Percentiles rank a stretch among this genome's conserved stretches.
Conservation (phyloP, 2,329 filamentous ascomycete genomes). For the Cladobotryum mycophilum region DNA sequence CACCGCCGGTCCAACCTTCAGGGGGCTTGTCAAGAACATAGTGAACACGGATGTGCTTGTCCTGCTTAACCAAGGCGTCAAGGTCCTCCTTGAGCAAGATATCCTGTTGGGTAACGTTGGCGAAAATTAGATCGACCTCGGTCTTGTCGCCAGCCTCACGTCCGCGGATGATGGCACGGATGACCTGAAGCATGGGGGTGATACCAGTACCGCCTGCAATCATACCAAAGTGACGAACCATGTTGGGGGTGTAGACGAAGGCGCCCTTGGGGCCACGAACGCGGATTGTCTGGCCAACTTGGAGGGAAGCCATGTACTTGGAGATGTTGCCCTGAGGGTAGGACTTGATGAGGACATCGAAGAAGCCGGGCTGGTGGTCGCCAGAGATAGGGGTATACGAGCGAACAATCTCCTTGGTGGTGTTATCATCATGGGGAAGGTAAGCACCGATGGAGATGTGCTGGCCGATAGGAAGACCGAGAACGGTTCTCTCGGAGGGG, state of each 20-base stretch:
- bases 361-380: slow-evolving; percentile 82
- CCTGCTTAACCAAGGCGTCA: slow-evolving; percentile 69
- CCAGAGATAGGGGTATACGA: slow-evolving; percentile 91
- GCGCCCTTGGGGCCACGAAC: slow-evolving; percentile 93
- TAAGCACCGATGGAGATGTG: slow-evolving; percentile 93
- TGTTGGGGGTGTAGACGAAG: slow-evolving; percentile 95
- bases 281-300: slow-evolving; percentile 80
- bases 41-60: slow-evolving; percentile 78
- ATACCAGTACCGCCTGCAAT: slow-evolving; percentile 96
- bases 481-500: slow-evolving; percentile 68
- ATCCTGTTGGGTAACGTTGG: slow-evolving; percentile 89
- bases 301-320: slow-evolving; percentile 78
- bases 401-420: slow-evolving; percentile 75
- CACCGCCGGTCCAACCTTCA: slow-evolving; percentile 82
- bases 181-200: slow-evolving; percentile 95
- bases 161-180: slow-evolving; percentile 82
- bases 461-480: slow-evolving; percentile 95
- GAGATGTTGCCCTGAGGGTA: slow-evolving; percentile 98
- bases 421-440: slow-evolving; percentile 60
- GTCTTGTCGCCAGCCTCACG: slow-evolving; percentile 75
- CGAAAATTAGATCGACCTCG: slow-evolving; percentile 90
- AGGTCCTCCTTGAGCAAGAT: slow-evolving; percentile 92
- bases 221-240: slow-evolving; percentile 96
- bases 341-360: slow-evolving; percentile 96
- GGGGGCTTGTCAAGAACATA: slow-evolving; percentile 97